Evolutionary conservation across 2,329 filamentous ascomycete species (phyloP).

Genomic region (Blastomyces percursus): DNA sequence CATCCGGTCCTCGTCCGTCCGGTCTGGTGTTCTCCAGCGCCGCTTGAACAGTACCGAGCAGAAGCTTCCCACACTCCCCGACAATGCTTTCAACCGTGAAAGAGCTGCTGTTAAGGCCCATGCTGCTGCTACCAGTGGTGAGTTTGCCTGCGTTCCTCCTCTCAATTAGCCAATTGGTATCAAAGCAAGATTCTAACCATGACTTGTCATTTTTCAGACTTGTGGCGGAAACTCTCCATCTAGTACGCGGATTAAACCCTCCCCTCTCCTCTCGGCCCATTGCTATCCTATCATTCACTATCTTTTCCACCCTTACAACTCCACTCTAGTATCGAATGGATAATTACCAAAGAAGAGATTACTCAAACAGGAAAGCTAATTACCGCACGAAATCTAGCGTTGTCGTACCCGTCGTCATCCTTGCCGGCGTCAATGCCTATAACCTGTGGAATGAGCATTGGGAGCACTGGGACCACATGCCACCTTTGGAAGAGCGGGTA

Average conservation of each 20-base stretch:
- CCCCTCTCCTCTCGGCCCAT: no score
- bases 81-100: conserved; percentile 93
- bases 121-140: conserved; percentile 72
- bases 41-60: conserved; percentile 56
- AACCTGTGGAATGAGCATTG: conserved; percentile 91
- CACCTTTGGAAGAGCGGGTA: conserved; percentile 76
- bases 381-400: conserved; percentile 42
- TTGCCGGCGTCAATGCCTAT: conserved; percentile 72
- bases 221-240: conserved; percentile 93
- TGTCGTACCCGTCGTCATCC: conserved; percentile 59
- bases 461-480: conserved; percentile 83
- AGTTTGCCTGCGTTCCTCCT: conserved; percentile 32
- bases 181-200: background rate
- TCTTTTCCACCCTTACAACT: background rate
- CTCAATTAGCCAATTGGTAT: background rate
- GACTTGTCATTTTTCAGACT: conserved; percentile 44
- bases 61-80: conserved; percentile 50
- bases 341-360: background rate
- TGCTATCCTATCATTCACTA: background rate
- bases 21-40: conserved; percentile 54
- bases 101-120: conserved; percentile 83
- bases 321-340: background rate
- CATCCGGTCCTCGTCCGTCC: conserved; percentile 45
- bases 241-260: conserved; percentile 48
- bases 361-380: background rate